Evolutionary conservation across 2,329 filamentous ascomycete species (phyloP).

Genomic region (Blastomyces emzantsi): DNA sequence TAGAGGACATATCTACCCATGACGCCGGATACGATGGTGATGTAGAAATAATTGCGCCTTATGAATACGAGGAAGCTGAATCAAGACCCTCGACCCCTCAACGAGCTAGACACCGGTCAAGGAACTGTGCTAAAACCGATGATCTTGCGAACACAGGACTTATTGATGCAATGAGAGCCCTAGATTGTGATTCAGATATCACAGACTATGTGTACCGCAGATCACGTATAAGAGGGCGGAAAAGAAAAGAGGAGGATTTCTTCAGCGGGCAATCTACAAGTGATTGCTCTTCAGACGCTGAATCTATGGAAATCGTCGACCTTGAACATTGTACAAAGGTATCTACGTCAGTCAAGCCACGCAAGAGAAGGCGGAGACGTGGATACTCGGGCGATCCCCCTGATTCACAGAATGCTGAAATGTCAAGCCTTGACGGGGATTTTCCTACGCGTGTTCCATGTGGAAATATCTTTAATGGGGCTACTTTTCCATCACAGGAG

Average conservation of each 20-base stretch:
- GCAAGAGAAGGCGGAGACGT: constrained; percentile 20
- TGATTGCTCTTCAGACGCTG: constrained; percentile 3
- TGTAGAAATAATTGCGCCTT: constrained; percentile 30
- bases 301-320: constrained; percentile 14
- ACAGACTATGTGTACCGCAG: constrained; percentile 10
- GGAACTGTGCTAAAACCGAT: constrained; percentile 17
- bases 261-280: constrained; percentile 14
- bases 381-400: constrained; percentile 12
- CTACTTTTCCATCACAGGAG: neutral
- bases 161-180: constrained; percentile 26
- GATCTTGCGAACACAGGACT: constrained; percentile 28
- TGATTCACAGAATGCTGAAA: constrained; percentile 9
- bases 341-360: constrained; percentile 22
- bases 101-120: neutral
- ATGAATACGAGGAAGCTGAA: constrained; percentile 25
- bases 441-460: neutral
- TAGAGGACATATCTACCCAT: constrained; percentile 23
- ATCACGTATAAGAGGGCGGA: constrained; percentile 23
- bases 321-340: constrained; percentile 12
- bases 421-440: neutral
- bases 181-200: constrained; percentile 25
- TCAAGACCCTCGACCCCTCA: constrained; percentile 14
- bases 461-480: neutral
- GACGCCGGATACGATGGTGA: constrained; percentile 26
- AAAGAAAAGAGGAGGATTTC: constrained; percentile 26